Base-by-base conservation (phyloP, 768 basidiomycete species). In the Coprinopsis strossmayeri region DNA sequence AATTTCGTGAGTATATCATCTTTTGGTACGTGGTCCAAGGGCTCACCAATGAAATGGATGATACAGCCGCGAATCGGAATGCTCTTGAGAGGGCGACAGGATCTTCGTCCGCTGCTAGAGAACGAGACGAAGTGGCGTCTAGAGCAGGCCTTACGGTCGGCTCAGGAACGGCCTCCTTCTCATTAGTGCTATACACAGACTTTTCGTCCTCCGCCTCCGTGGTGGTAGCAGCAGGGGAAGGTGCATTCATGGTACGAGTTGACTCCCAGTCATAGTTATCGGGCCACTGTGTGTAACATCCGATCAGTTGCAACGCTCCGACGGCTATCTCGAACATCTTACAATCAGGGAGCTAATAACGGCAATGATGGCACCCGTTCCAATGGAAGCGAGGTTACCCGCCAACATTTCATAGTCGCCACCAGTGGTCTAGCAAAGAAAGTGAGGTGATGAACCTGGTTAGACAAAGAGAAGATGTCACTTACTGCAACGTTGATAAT, bases 351-450 rank as follows among this genome's bases (percentile, higher is more conserved):
- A 90, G 28, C 74, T 65, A 2, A 65, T 69, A 20, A 81, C 71
- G 1, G 91, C 76, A 53, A 96, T 70, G 47, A 96, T 82, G 2
- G 77, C 90, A 5, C 91, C 89, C 10, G 87, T 71, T 23, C 79
- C 85, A 54, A 94, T 88, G 1, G 90, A 82, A 1, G 83, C 84
- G n/a, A 95, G 68, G 66, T 94, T 93, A 1, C 93, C 93, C 0
- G 90, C 83, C 13, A 96, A 73, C 91, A 96, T 94, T 58, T 71
- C 70, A 23, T 54, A 72, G 59, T 70, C 67, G 21, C 82, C 80
- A 65, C 75, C 71, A 42, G 69, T 75, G 3, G 72, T 76, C 74
- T 76, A 46, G n/a, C n/a, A n/a, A n/a, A n/a, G n/a, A n/a, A n/a
- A n/a, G n/a, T n/a, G n/a, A n/a, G n/a, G n/a, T n/a, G n/a, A 27